Evolutionary conservation across 2,329 filamentous ascomycete species (phyloP), one percentile per base, ranked within the genome.

Genomic region (Clonostachys rhizophaga): DNA sequence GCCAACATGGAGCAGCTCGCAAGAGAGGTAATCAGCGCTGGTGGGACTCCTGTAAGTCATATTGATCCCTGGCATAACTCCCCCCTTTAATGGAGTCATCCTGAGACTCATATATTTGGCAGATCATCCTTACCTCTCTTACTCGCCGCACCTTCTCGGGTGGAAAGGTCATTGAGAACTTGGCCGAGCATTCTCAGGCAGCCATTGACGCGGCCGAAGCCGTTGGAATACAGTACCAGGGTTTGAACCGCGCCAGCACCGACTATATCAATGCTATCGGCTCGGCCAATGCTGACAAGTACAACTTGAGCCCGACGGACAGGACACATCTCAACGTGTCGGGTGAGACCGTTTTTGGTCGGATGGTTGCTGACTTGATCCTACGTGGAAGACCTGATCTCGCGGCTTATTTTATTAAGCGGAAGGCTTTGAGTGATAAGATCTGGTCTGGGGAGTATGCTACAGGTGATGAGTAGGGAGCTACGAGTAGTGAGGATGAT

Each of bases 341-440:
- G 48, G 81, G 81, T 0, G 71, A 68, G 33, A 63, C 71, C 2
- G 76, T 84, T 1, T 84, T 84, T 61, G 74, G 77, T 1, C 70
- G 78, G 36, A 68, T 84, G 57, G 75, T 83, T 17, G 74, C 72
- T 3, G 75, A 80, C 49, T 59, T 84, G 5, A 53, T 76, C 18
- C 51, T 75, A 6, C 50, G 53, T 40, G 59, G 54, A 40, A 46
- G 54, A 10, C 45, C 52, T 0, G 54, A 54, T 2, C 47, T 69
- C 14, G 45, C 46, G 2, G 10, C 36, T 6, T 65, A 55, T 47
- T 53, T 69, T n/a, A 42, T 42, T 6, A 50, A 56, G 4, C 61
- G 67, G 34, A 50, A 63, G 50, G 59, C 57, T 6, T 34, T 69
- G 17, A 67, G 65, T 45, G 49, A 59, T 35, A 60, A 58, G 45